Evolutionary conservation across 768 basidiomycete genomes (phyloP).

Genomic region (Rickenella mellea): DNA sequence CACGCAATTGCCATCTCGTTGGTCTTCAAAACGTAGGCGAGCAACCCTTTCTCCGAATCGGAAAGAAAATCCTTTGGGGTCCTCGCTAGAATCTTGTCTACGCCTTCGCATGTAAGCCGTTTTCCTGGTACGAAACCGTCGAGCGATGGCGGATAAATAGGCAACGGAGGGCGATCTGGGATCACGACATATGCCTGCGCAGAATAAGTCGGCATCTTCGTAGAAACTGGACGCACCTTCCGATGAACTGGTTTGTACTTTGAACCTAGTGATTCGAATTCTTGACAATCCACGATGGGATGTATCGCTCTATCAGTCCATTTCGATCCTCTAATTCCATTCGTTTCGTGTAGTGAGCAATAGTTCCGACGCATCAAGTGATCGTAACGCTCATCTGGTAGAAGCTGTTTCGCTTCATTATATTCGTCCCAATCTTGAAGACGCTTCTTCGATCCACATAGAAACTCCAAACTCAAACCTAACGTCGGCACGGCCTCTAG

Average conservation of each 20-base stretch:
- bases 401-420: no score
- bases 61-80: conserved; percentile 8
- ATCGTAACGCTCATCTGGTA: no score
- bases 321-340: no score
- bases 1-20: conserved; percentile 16
- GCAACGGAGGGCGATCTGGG: conserved; percentile 2
- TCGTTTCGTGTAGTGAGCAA: no score
- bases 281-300: no score
- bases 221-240: conserved; percentile 18
- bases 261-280: no score
- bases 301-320: no score
- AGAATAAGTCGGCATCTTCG: conserved; percentile 15
- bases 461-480: no score
- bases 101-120: conserved; percentile 6
- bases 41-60: conserved; percentile 7
- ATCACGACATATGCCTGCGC: conserved; percentile 9
- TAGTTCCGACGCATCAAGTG: no score
- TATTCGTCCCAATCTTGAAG: no score
- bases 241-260: conserved; percentile 21
- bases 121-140: conserved; percentile 1
- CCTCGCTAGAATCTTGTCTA: conserved; percentile 9
- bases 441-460: no score
- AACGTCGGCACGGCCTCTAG: no score
- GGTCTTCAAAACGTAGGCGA: conserved; percentile 6
- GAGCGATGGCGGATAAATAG: conserved; percentile 7